phyloP scores from a whole-genome alignment of 1,139 yeast genomes.

The Debaryomyces fabryi region DNA sequence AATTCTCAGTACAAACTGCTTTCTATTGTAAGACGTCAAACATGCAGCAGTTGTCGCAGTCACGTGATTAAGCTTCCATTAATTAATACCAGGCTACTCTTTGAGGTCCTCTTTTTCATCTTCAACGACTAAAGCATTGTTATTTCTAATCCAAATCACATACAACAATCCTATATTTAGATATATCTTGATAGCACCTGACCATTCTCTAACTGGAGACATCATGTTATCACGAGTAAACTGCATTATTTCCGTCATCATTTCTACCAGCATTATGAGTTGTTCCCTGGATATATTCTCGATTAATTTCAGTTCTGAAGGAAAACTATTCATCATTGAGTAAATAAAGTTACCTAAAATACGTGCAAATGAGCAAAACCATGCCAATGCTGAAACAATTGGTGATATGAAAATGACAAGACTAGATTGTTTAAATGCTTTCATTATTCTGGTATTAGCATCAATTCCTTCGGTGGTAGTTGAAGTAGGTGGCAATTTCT shows the following conservation, averaged over 20 bases:
- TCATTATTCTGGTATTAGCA: background rate
- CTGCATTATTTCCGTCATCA: background rate
- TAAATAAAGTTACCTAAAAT: too few relatives aligned
- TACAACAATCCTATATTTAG: background rate
- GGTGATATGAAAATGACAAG: background rate
- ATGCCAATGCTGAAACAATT: background rate
- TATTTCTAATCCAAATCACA: background rate
- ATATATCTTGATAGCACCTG: background rate
- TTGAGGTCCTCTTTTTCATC: background rate
- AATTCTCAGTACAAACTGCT: too few relatives aligned
- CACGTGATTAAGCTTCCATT: too few relatives aligned
- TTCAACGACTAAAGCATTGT: background rate
- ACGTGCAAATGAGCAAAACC: background rate
- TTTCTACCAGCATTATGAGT: background rate
- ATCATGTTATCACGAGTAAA: background rate
- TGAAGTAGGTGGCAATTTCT: background rate
- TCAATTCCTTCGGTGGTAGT: background rate
- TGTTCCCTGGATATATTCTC: constrained; percentile 12
- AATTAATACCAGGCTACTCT: background rate
- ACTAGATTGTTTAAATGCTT: background rate
- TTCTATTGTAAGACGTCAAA: too few relatives aligned
- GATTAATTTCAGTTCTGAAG: background rate
- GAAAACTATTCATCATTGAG: background rate
- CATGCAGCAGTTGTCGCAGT: too few relatives aligned
- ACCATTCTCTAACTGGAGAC: background rate